Conservation (phyloP, 2,329 filamentous ascomycete species). For the Alternaria ethzedia region DNA sequence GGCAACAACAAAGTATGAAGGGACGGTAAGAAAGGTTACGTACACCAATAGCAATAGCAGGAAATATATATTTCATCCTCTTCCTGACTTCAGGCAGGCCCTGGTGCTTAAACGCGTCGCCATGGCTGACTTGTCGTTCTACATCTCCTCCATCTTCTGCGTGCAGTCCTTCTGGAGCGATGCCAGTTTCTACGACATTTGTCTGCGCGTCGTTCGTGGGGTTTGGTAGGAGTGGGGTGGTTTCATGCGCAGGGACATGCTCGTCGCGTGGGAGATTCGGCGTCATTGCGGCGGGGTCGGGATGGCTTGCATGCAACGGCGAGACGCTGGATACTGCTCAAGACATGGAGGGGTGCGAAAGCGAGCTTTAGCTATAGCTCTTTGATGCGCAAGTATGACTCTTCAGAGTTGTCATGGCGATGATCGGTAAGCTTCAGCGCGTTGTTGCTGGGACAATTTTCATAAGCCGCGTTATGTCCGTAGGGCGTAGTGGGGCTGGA, state of each 20-base stretch:
- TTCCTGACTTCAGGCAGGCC: slow-evolving; percentile 58
- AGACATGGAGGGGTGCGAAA: not conserved
- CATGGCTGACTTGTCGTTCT: slow-evolving; percentile 44
- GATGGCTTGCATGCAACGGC: not conserved
- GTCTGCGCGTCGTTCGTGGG: slow-evolving; percentile 12
- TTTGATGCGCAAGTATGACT: not conserved
- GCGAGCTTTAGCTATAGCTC: not conserved
- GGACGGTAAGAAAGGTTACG: slow-evolving; percentile 47
- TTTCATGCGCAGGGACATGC: slow-evolving; percentile 40
- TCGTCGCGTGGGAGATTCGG: not conserved
- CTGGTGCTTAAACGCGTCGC: slow-evolving; percentile 47
- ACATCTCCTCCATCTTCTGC: slow-evolving; percentile 37
- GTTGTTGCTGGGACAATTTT: not conserved
- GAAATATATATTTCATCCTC: slow-evolving; percentile 64
- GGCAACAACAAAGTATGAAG: no score
- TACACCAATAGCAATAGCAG: slow-evolving; percentile 67
- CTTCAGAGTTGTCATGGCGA: not conserved
- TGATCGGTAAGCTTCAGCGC: not conserved
- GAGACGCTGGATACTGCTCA: not conserved
- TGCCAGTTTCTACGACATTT: slow-evolving; percentile 32
- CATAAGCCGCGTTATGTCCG: not conserved
- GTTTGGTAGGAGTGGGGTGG: slow-evolving; percentile 53
- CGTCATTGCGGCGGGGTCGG: slow-evolving; percentile 8
- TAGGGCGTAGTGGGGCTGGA: not conserved
- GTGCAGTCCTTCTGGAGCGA: slow-evolving; percentile 30